Conservation (phyloP, 2,329 filamentous ascomycete genomes). For the Neofusicoccum sp. region DNA sequence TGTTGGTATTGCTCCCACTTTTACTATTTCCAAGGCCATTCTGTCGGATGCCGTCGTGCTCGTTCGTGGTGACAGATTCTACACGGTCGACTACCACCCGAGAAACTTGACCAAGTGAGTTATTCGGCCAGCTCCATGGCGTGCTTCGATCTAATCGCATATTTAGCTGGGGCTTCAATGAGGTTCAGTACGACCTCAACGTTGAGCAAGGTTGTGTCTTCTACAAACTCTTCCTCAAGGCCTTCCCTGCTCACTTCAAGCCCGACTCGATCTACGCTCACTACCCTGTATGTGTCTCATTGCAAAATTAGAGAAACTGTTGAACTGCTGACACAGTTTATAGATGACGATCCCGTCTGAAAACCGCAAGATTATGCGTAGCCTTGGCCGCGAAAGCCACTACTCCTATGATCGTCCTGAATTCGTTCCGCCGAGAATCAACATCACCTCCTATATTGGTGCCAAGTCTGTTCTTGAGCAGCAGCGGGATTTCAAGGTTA, state of each 20-base stretch:
- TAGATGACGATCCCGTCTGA: conserved; percentile 63
- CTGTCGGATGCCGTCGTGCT: conserved; percentile 73
- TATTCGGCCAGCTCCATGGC: no score
- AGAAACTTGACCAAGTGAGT: conserved; percentile 63
- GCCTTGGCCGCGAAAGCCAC: conserved; percentile 60
- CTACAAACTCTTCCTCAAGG: conserved; percentile 73
- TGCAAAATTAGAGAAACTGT: neutral
- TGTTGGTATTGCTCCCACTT: conserved; percentile 71
- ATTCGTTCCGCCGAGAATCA: conserved; percentile 49
- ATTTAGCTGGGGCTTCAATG: conserved; percentile 68
- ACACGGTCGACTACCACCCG: conserved; percentile 67
- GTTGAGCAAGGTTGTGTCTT: conserved; percentile 77
- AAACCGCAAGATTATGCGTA: conserved; percentile 66
- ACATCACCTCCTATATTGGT: conserved; percentile 58
- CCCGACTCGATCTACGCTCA: conserved; percentile 76
- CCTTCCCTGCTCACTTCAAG: conserved; percentile 74
- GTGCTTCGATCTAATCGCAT: neutral
- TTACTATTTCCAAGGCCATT: conserved; percentile 72
- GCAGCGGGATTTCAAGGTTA: conserved; percentile 58
- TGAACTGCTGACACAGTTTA: neutral
- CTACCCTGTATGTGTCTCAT: conserved; percentile 51
- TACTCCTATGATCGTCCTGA: conserved; percentile 66
- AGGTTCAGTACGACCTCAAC: conserved; percentile 67
- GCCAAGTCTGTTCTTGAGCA: conserved; percentile 60
- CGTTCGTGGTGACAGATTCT: conserved; percentile 73